phyloP scores from a whole-genome alignment of 345 rosid species.

The Populus alba region DNA sequence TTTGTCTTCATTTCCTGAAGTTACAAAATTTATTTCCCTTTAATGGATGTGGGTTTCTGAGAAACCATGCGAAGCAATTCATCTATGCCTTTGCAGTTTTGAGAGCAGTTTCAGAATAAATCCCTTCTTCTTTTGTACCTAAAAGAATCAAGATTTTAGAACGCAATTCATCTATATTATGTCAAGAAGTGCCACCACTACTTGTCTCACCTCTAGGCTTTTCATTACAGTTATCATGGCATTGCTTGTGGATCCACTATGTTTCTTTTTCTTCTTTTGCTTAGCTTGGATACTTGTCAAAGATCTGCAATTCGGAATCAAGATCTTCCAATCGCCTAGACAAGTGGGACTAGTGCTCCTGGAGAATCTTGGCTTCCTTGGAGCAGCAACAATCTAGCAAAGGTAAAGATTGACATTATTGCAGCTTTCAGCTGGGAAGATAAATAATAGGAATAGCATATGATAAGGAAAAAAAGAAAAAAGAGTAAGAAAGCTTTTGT shows the following conservation, averaged over 20 bases:
- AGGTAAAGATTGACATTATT: background rate
- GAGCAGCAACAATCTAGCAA: slow-evolving; percentile 24
- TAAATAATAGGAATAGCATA: background rate
- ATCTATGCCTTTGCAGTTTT: slow-evolving; percentile 23
- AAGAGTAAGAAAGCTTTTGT: too few relatives aligned
- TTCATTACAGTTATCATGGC: slow-evolving; percentile 28
- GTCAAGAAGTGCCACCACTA: background rate
- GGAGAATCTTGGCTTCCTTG: slow-evolving; percentile 15
- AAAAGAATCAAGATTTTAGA: slow-evolving; percentile 10
- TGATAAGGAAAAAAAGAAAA: background rate
- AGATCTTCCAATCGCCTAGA: slow-evolving; percentile 29
- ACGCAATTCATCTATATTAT: background rate
- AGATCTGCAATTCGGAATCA: slow-evolving; percentile 29
- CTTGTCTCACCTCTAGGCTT: slow-evolving; percentile 30
- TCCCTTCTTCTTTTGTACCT: slow-evolving; percentile 32
- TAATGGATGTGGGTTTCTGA: background rate
- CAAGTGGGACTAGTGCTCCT: slow-evolving; percentile 26
- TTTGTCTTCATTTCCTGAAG: background rate
- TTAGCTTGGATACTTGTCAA: slow-evolving; percentile 20
- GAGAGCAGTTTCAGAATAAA: slow-evolving; percentile 22
- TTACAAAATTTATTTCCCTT: background rate
- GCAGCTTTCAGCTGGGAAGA: too few relatives aligned
- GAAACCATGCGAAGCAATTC: slow-evolving; percentile 5
- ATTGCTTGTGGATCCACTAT: slow-evolving; percentile 14
- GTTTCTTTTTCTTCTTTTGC: slow-evolving; percentile 28